Evolutionary conservation across 768 basidiomycete genomes (phyloP).

Genomic region (Neoboletus brunneissimus): DNA sequence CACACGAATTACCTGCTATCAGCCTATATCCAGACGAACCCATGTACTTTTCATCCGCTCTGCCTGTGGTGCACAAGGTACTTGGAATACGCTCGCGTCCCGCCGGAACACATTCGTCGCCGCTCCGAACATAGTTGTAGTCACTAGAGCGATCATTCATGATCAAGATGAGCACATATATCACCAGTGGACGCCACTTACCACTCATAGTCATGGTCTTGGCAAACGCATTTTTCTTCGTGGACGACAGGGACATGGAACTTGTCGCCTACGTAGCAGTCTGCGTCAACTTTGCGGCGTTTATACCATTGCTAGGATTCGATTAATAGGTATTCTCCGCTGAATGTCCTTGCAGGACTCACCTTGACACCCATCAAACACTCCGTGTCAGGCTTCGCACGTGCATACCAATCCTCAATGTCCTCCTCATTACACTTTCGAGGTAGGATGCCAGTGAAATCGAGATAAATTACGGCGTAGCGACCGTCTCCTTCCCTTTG

Average conservation of each 20-base stretch:
- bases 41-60: conserved; percentile 58
- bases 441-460: conserved; percentile 69
- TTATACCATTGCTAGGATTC: conserved; percentile 85
- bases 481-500: conserved; percentile 50
- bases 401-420: conserved; percentile 87
- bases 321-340: background rate
- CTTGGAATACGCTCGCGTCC: conserved; percentile 88
- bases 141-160: conserved; percentile 50
- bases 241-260: conserved; percentile 82
- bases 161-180: background rate
- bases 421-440: conserved; percentile 70
- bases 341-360: conserved; percentile 12
- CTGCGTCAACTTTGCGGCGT: conserved; percentile 74
- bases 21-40: conserved; percentile 92
- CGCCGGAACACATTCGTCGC: conserved; percentile 71
- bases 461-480: conserved; percentile 74
- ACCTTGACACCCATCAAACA: conserved; percentile 97
- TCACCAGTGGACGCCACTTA: conserved; percentile 36
- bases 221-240: conserved; percentile 81
- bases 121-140: conserved; percentile 82
- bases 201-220: conserved; percentile 93
- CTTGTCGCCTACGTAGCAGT: conserved; percentile 90
- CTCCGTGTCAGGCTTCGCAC: conserved; percentile 55
- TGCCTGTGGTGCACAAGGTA: conserved; percentile 55
- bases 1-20: conserved; percentile 91